phyloP scores from a whole-genome alignment of 1,284 basidiomycete species.

The Tylopilus sp. region DNA sequence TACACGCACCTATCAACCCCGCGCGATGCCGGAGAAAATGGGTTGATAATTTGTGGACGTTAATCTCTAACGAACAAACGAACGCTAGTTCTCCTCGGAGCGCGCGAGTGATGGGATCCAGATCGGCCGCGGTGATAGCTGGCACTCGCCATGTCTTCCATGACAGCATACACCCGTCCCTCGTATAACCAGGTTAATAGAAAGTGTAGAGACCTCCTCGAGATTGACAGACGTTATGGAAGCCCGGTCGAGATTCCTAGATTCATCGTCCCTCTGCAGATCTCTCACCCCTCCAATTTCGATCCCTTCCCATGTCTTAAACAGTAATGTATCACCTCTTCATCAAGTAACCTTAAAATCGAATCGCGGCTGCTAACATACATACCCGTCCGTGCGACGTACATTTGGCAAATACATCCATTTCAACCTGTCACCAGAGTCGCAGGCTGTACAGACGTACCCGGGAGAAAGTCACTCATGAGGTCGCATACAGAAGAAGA shows the following conservation, averaged over 20 bases:
- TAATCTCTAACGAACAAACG: conserved; percentile 19
- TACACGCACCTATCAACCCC: conserved; percentile 13
- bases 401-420: conserved; percentile 15
- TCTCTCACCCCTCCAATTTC: conserved; percentile 24
- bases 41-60: conserved; percentile 16
- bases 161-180: conserved; percentile 17
- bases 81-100: conserved; percentile 25
- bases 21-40: conserved; percentile 12
- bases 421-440: conserved; percentile 31
- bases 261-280: conserved; percentile 29
- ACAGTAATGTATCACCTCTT: conserved; percentile 18
- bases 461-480: conserved; percentile 21
- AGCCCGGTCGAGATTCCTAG: conserved; percentile 20
- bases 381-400: conserved; percentile 8
- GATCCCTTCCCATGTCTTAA: conserved; percentile 17
- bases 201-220: conserved; percentile 14
- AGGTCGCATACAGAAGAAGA: conserved; percentile 23
- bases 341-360: conserved; percentile 17
- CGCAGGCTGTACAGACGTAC: conserved; percentile 24
- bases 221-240: conserved; percentile 29
- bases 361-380: conserved; percentile 11
- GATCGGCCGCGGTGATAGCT: conserved; percentile 30
- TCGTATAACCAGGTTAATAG: conserved; percentile 6
- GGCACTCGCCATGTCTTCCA: conserved; percentile 10
- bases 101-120: conserved; percentile 1